These are phyloP conservation scores for Thamnidium elegans DNA, from an alignment of 192 early-diverging fungal genomes.

Conservation along the genomic window DNA sequence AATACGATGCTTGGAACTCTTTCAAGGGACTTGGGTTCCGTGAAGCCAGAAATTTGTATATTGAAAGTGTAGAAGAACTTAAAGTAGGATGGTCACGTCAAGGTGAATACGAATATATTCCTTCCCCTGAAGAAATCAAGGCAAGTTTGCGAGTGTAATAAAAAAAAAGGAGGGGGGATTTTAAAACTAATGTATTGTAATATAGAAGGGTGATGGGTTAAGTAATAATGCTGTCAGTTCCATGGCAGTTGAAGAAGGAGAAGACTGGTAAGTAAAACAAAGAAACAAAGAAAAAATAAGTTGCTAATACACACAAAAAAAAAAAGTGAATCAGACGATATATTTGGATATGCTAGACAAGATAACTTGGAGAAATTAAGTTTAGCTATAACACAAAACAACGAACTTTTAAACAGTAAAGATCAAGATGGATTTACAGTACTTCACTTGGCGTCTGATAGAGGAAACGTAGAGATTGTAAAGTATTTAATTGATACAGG, in stretches of 20 bases:
- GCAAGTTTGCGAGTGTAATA: background rate
- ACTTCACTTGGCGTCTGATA: constrained; percentile 54
- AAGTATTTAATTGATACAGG: constrained; percentile 36
- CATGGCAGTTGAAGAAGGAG: constrained; percentile 27
- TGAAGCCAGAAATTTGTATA: constrained; percentile 31
- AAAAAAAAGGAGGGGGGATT: background rate
- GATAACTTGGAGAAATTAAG: constrained; percentile 12
- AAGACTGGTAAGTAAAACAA: constrained; percentile 17
- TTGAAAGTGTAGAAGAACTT: constrained; percentile 25
- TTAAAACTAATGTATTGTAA: background rate
- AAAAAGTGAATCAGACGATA: constrained; percentile 14
- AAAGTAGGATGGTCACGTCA: constrained; percentile 31
- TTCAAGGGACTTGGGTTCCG: constrained; percentile 42
- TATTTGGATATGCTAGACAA: constrained; percentile 17
- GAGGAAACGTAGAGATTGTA: constrained; percentile 45
- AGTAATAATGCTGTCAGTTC: constrained; percentile 36
- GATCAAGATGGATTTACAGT: constrained; percentile 45
- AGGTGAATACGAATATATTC: constrained; percentile 25
- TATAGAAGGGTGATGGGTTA: background rate
- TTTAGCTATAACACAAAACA: background rate
- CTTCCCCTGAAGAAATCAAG: background rate
- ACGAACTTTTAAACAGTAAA: constrained; percentile 4
- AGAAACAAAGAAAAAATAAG: background rate
- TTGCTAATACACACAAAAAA: background rate
- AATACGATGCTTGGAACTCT: constrained; percentile 47